A percentile compares a stretch with the other conserved stretches of the same genome.
Conservation (phyloP, 2,329 filamentous ascomycete genomes). For the Cladosporium sp. region DNA sequence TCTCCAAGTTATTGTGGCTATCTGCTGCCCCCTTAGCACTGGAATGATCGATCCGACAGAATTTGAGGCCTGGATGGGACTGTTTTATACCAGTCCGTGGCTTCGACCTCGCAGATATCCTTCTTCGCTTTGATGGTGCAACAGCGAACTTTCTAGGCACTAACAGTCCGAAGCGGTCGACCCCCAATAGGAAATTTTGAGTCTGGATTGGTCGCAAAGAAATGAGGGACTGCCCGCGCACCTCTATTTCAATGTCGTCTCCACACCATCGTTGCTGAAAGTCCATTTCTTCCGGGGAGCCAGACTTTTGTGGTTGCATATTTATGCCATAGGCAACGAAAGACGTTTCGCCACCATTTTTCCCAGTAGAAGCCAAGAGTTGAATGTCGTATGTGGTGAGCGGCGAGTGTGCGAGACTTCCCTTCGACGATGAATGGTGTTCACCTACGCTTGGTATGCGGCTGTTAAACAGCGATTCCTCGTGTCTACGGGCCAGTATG, state of each 20-base stretch:
- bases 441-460: conserved; percentile 6
- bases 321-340: not conserved
- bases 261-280: conserved; percentile 8
- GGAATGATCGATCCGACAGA: not conserved
- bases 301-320: not conserved
- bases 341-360: not conserved
- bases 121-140: not conserved
- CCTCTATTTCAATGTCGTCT: not conserved
- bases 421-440: conserved; percentile 4
- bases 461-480: conserved; percentile 4
- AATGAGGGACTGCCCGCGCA: not conserved
- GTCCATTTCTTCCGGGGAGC: conserved; percentile 3
- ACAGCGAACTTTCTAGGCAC: not conserved
- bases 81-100: not conserved
- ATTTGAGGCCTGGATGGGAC: not conserved
- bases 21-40: not conserved
- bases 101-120: not conserved
- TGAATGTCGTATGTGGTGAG: conserved; percentile 2
- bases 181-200: not conserved
- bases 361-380: not conserved
- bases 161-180: conserved; percentile 2
- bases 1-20: not conserved
- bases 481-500: conserved; percentile 6
- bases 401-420: not conserved
- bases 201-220: conserved; percentile 5